These are phyloP conservation scores for Ustilago xerochloae DNA, from an alignment of 1,284 basidiomycete genomes.

Conservation along the genomic window DNA sequence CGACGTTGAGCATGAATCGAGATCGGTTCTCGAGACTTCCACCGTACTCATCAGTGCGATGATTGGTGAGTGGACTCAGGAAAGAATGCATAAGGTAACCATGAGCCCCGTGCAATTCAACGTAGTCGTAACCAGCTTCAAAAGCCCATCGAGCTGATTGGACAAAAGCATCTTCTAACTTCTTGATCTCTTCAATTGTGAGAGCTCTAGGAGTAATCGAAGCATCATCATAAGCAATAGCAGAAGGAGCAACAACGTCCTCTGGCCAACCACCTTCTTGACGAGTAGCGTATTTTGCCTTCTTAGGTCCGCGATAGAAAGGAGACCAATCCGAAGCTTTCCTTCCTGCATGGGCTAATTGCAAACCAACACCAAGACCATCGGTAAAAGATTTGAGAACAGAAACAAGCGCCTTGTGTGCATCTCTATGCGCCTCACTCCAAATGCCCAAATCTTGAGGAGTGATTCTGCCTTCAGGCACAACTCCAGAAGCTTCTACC, in stretches of 20 bases:
- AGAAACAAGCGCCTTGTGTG: constrained; percentile 78
- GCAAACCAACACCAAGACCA: constrained; percentile 79
- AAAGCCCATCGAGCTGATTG: constrained; percentile 74
- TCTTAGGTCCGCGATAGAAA: constrained; percentile 68
- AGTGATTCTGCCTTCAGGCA: constrained; percentile 81
- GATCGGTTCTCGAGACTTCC: constrained; percentile 63
- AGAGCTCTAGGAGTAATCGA: constrained; percentile 75
- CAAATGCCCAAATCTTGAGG: constrained; percentile 79
- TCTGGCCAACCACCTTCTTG: constrained; percentile 78
- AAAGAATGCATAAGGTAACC: constrained; percentile 76
- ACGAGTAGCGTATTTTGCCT: constrained; percentile 38
- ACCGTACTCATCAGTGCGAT: constrained; percentile 66
- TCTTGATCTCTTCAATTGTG: constrained; percentile 73
- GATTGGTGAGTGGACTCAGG: constrained; percentile 59
- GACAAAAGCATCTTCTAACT: constrained; percentile 76
- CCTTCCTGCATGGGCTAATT: constrained; percentile 82
- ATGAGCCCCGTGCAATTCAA: constrained; percentile 73
- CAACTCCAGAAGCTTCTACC: constrained; percentile 70
- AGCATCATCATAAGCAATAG: constrained; percentile 72
- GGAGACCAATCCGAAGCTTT: constrained; percentile 74
- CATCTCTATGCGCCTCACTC: constrained; percentile 78
- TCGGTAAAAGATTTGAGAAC: constrained; percentile 75
- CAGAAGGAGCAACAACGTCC: constrained; percentile 74
- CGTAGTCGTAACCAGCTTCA: constrained; percentile 74
- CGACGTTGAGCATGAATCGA: constrained; percentile 49